These are phyloP conservation scores for Backusella luteola DNA, from an alignment of 192 early-diverging fungal genomes.

Conservation along the genomic window DNA sequence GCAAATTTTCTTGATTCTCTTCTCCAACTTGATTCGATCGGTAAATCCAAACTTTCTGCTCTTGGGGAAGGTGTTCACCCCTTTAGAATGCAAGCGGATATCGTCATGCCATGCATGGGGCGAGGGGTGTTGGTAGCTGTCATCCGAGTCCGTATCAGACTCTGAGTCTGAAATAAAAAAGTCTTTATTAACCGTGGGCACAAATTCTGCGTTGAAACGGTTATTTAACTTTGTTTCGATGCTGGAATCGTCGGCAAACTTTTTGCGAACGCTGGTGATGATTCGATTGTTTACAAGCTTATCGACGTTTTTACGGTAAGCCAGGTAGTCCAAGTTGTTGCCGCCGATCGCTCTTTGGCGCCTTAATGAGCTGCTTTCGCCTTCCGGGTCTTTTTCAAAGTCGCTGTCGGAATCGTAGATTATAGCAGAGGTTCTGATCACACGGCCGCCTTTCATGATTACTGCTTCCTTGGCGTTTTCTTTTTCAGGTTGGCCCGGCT, in stretches of 20 bases:
- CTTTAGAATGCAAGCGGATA: background rate
- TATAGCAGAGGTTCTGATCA: background rate
- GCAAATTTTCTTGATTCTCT: conserved; percentile 11
- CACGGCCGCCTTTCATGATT: no score
- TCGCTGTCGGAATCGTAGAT: background rate
- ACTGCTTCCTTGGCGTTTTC: background rate
- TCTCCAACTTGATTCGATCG: background rate
- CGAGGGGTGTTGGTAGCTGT: background rate
- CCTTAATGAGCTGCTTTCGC: background rate
- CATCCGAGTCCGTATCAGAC: conserved; percentile 6
- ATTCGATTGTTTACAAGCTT: background rate
- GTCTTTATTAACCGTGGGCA: background rate
- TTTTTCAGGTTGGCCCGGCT: background rate
- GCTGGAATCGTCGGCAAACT: background rate
- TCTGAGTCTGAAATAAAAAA: conserved; percentile 9
- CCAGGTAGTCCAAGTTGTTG: background rate
- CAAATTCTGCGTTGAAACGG: background rate
- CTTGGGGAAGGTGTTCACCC: background rate
- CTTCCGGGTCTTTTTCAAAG: background rate
- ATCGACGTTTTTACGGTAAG: background rate
- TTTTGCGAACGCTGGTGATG: background rate
- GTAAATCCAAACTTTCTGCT: background rate
- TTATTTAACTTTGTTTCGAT: background rate
- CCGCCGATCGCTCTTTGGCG: background rate
- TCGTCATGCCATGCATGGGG: background rate